phyloP scores from a whole-genome alignment of 2,329 filamentous ascomycete genomes.

The Rhynchosporium graminicola region DNA sequence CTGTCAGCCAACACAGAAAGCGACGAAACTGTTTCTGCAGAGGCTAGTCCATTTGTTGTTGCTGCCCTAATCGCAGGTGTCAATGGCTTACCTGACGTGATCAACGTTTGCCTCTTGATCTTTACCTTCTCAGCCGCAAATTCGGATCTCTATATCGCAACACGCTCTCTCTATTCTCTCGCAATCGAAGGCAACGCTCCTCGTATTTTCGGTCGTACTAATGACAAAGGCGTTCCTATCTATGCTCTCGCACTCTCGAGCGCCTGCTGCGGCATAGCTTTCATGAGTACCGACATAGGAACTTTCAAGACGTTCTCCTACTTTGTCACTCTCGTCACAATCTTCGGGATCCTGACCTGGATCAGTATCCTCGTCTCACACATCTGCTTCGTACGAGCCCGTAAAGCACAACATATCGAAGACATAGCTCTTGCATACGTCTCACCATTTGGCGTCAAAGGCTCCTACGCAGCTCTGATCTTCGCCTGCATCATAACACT shows the following conservation, averaged over 20 bases:
- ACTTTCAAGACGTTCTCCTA: conserved; percentile 68
- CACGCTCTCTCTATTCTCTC: conserved; percentile 71
- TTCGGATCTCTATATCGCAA: conserved; percentile 64
- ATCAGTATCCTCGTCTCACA: conserved; percentile 59
- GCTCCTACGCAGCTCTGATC: conserved; percentile 66
- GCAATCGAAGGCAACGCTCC: conserved; percentile 68
- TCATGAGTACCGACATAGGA: conserved; percentile 60
- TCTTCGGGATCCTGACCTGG: conserved; percentile 41
- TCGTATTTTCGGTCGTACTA: conserved; percentile 54
- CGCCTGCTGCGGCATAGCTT: conserved; percentile 66
- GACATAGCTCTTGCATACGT: conserved; percentile 62
- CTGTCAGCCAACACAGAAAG: conserved; percentile 48
- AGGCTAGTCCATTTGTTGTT: conserved; percentile 52
- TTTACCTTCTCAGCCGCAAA: conserved; percentile 65
- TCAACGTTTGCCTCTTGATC: conserved; percentile 70
- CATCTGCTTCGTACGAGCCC: conserved; percentile 65
- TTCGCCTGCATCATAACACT: conserved; percentile 75
- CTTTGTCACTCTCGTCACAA: conserved; percentile 66
- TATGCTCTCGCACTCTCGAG: conserved; percentile 48
- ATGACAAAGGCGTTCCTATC: conserved; percentile 55
- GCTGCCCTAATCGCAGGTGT: conserved; percentile 69
- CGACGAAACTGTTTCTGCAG: conserved; percentile 48
- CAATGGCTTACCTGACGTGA: conserved; percentile 60
- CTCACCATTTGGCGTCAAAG: conserved; percentile 71
- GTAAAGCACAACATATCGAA: conserved; percentile 60